These are phyloP conservation scores for Hygrocybe punicea DNA, from an alignment of 768 basidiomycete genomes.

Conservation along the genomic window DNA sequence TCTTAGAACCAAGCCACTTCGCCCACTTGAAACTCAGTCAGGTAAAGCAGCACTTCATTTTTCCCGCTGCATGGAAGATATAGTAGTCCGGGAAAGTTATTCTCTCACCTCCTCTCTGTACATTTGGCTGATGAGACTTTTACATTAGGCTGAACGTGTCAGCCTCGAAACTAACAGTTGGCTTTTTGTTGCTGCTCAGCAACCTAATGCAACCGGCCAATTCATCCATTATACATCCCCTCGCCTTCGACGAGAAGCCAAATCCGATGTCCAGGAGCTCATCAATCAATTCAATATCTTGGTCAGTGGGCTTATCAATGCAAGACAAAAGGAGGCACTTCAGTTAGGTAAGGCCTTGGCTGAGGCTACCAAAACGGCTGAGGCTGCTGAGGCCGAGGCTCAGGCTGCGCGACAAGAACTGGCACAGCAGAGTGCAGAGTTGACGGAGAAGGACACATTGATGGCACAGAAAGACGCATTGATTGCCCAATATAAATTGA, in stretches of 20 bases:
- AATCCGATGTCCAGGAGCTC: background rate
- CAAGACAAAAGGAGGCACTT: background rate
- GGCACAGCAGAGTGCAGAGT: background rate
- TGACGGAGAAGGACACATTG: background rate
- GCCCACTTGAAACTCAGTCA: background rate
- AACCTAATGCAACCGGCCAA: background rate
- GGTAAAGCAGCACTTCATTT: background rate
- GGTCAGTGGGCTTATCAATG: background rate
- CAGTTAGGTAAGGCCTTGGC: background rate
- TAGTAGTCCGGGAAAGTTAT: background rate
- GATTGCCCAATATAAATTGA: too few relatives aligned
- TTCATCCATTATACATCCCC: conserved; percentile 3
- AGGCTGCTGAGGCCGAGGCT: background rate
- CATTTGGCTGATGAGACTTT: background rate
- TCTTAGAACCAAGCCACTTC: background rate
- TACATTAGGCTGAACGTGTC: conserved; percentile 1
- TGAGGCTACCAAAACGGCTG: background rate
- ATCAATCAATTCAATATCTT: conserved; percentile 1
- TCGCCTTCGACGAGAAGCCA: conserved; percentile 1
- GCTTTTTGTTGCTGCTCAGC: conserved; percentile 3
- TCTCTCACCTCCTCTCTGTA: background rate
- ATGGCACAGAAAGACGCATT: too few relatives aligned
- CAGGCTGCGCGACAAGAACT: background rate
- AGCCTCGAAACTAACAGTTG: background rate
- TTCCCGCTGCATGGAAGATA: background rate